Base-by-base conservation (phyloP, 495 filamentous ascomycete species). In the Penicillium coffeae region DNA sequence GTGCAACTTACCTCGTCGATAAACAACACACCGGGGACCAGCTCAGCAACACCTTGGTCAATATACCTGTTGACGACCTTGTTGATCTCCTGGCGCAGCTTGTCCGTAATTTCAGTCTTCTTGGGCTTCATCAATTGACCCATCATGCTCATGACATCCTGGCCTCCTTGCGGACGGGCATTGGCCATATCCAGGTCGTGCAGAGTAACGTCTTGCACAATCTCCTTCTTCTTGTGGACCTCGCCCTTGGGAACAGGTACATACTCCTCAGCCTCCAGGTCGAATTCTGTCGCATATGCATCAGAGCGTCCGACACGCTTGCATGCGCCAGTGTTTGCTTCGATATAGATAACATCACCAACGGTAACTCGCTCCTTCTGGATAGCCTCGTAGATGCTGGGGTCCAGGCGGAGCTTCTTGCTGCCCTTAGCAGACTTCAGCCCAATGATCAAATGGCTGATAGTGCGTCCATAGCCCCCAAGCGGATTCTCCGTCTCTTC, bases 121-220 rank as follows among this genome's bases (percentile, higher is more conserved):
- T 94, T 93, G 49, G 93, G 93, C 77, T 96, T 96, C 87, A 95
- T 95, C 52, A 98, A 74, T 63, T 97, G 92, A 51, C 92, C 92
- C 90, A 98, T 96, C 93, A 98, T 96, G 67, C 88, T 94, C 91
- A 98, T 96, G 47, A 98, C 91, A 65, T 98, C 93, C 72, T 98
- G 93, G 46, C 93, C 93, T 25, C 93, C 92, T 75, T 96, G 77
- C 10, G 93, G 94, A 48, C 92, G 78, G 9, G 93, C 88, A 58
- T 98, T 98, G 54, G 93, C 93, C 54, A 96, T 89, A 63, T 98
- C 93, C 39, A 98, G 73, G 57, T 98, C 93, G 59, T 98, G 93
- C 47, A 98, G 77, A 25, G 91, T 95, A 47, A 98, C 93, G 62
- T 97, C 93, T 65, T 98, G 93, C n/a, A 98, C 93, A 47, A 97